A percentile compares a stretch with the other conserved stretches of the same genome.
These are phyloP conservation scores for Camelina hispida DNA, from an alignment of 345 rosid species.

Conservation along the genomic window DNA sequence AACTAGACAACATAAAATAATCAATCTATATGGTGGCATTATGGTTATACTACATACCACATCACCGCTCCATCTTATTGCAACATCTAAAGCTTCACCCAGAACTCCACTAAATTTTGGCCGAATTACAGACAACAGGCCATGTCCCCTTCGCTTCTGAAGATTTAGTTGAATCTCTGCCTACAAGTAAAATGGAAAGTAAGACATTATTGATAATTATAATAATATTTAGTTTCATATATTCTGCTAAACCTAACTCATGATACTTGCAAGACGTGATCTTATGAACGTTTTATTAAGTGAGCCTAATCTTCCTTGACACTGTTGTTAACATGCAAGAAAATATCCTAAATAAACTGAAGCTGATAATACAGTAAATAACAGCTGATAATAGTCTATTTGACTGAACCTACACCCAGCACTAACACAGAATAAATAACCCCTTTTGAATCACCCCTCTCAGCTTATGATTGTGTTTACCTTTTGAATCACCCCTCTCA, in stretches of 20 bases:
- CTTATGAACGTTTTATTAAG: background rate
- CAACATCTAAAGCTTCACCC: conserved; percentile 94
- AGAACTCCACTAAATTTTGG: conserved; percentile 98
- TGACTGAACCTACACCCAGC: conserved; percentile 16
- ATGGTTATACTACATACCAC: conserved; percentile 69
- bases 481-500: conserved; percentile 85
- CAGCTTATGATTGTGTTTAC: conserved; percentile 60
- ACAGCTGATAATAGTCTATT: conserved; percentile 2
- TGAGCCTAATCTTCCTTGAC: conserved; percentile 14
- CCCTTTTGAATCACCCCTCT: conserved; percentile 86
- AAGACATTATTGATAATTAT: conserved; percentile 11
- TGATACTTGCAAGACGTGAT: background rate
- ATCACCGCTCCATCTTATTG: conserved; percentile 98
- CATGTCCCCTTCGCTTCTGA: conserved; percentile 96
- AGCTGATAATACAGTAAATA: background rate
- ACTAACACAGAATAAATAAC: conserved; percentile 19
- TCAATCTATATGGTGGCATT: background rate
- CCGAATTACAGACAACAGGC: conserved; percentile 77
- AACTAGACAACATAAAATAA: background rate
- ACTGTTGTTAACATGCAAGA: conserved; percentile 15
- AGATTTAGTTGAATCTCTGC: conserved; percentile 97
- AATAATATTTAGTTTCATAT: background rate
- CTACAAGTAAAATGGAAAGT: conserved; percentile 53
- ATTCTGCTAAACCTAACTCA: conserved; percentile 7
- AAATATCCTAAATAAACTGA: background rate